A percentile compares a stretch with the other conserved stretches of the same genome.
phyloP scores from a whole-genome alignment of 164 flowering plant genomes.

The Malania oleifera region DNA sequence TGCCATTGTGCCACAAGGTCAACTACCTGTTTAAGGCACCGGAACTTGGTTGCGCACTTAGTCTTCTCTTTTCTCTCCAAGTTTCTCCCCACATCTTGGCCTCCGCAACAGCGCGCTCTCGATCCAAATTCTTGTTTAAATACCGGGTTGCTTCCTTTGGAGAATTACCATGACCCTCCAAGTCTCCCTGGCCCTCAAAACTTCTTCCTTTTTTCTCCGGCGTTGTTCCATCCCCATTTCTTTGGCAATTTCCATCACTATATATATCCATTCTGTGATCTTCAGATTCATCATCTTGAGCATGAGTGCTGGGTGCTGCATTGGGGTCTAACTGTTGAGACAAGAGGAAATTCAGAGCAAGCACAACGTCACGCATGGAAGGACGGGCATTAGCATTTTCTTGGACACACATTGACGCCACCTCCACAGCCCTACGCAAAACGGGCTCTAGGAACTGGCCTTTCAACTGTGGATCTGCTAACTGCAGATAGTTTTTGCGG shows the following conservation, averaged over 20 bases:
- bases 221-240: background rate
- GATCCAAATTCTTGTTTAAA: constrained; percentile 18
- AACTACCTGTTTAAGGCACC: constrained; percentile 11
- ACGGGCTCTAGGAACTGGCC: constrained; percentile 20
- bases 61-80: constrained; percentile 28
- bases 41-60: constrained; percentile 1
- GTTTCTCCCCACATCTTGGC: constrained; percentile 49
- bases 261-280: background rate
- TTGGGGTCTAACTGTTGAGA: constrained; percentile 12
- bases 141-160: constrained; percentile 8
- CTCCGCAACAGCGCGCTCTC: constrained; percentile 45
- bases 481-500: constrained; percentile 1
- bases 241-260: background rate
- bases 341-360: constrained; percentile 24
- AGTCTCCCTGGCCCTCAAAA: background rate
- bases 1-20: constrained; percentile 2
- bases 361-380: constrained; percentile 21
- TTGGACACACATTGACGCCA: constrained; percentile 28
- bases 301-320: background rate
- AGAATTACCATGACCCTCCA: background rate
- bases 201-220: background rate
- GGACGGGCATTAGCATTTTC: constrained; percentile 24
- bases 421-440: constrained; percentile 19
- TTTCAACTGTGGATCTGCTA: constrained; percentile 33
- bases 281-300: background rate